phyloP scores from a whole-genome alignment of 2,329 filamentous ascomycete genomes.

The Colletotrichum phormii region DNA sequence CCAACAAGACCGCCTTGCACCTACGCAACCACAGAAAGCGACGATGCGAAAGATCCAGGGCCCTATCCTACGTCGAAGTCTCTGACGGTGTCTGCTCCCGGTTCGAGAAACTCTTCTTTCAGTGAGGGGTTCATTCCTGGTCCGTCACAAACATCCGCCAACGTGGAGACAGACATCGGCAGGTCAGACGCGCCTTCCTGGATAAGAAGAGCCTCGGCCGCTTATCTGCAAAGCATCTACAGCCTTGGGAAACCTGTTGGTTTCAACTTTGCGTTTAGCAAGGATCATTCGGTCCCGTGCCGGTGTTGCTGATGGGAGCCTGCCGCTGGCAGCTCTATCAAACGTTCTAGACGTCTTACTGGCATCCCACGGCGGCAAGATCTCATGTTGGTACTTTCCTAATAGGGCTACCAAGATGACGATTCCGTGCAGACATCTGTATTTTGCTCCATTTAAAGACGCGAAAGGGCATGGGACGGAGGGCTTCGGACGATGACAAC shows the following conservation, averaged over 20 bases:
- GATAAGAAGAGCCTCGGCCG: constrained; percentile 15
- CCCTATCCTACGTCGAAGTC: constrained; percentile 27
- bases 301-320: neutral
- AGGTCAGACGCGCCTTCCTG: neutral
- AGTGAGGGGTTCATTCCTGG: constrained; percentile 32
- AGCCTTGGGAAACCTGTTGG: constrained; percentile 2
- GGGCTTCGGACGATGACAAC: neutral
- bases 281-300: neutral
- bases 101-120: constrained; percentile 19
- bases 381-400: neutral
- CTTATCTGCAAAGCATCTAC: constrained; percentile 5
- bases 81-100: constrained; percentile 1
- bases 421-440: neutral
- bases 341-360: constrained; percentile 3
- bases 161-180: neutral
- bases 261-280: constrained; percentile 29
- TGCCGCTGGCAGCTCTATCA: neutral
- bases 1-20: constrained; percentile 12
- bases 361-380: neutral
- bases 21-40: neutral
- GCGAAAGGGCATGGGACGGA: neutral
- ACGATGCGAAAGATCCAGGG: neutral
- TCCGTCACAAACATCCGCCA: constrained; percentile 28
- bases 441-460: neutral
- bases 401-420: neutral